phyloP scores from a whole-genome alignment of 2,329 filamentous ascomycete species.

The Trichoderma atrobrunneum region DNA sequence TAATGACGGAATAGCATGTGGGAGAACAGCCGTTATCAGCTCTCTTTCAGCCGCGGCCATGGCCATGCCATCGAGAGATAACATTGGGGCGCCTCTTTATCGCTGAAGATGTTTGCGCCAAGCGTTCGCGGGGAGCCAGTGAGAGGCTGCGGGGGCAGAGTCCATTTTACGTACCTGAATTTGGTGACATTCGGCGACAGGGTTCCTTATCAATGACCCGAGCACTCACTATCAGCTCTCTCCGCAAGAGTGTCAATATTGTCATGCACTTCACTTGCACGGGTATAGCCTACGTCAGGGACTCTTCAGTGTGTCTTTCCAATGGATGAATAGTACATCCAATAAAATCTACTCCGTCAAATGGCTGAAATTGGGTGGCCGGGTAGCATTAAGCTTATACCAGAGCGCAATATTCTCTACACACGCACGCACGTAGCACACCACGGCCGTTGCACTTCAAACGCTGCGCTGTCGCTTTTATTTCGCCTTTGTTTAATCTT shows the following conservation, averaged over 20 bases:
- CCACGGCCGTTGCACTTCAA: neutral
- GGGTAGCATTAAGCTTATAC: neutral
- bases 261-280: neutral
- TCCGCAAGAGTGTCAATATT: neutral
- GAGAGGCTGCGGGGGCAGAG: constrained; percentile 17
- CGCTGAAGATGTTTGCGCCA: neutral
- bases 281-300: neutral
- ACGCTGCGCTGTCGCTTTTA: neutral
- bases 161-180: constrained; percentile 38
- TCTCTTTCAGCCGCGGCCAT: constrained; percentile 6
- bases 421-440: neutral
- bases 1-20: neutral
- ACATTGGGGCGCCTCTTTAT: neutral
- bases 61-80: constrained; percentile 3
- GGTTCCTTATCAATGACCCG: constrained; percentile 17
- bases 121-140: constrained; percentile 14
- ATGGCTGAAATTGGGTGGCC: neutral
- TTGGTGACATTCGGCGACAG: constrained; percentile 28
- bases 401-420: neutral
- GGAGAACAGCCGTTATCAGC: constrained; percentile 10
- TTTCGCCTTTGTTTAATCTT: neutral
- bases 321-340: neutral
- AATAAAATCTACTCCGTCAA: neutral
- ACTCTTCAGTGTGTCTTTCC: neutral
- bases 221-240: neutral